Conservation (phyloP, 768 basidiomycete genomes). For the Naganishia vishniacii region DNA sequence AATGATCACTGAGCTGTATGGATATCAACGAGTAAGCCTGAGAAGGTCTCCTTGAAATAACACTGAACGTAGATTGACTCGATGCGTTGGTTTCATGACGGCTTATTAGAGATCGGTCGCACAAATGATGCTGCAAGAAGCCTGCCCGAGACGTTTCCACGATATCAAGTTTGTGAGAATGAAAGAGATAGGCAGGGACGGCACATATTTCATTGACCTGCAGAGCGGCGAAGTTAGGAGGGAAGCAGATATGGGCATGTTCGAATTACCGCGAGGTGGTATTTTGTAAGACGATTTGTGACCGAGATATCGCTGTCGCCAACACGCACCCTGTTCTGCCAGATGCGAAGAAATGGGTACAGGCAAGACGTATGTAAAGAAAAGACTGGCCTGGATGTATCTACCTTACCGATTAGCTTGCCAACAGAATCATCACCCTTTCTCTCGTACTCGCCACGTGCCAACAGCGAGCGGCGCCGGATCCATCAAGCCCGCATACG, state of each 20-base stretch:
- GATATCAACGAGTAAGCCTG: conserved; percentile 16
- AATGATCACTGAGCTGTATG: not conserved
- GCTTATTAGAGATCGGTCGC: conserved; percentile 15
- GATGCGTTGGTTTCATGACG: no score
- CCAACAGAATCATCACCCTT: conserved; percentile 38
- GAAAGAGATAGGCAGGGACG: conserved; percentile 31
- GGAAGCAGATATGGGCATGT: conserved; percentile 32
- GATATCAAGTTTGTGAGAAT: conserved; percentile 36
- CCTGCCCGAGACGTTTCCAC: not conserved
- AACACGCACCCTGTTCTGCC: not conserved
- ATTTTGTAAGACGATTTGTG: conserved; percentile 35
- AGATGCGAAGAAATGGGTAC: conserved; percentile 50
- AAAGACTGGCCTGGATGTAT: not conserved
- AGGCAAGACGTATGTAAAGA: conserved; percentile 39
- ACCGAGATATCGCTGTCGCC: not conserved
- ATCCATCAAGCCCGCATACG: conserved; percentile 27
- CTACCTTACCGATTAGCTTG: not conserved
- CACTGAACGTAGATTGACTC: no score
- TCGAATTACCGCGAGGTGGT: conserved; percentile 40
- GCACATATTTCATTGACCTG: conserved; percentile 34
- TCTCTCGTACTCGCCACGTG: conserved; percentile 40
- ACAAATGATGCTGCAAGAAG: conserved; percentile 14
- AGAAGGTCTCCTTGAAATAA: no score
- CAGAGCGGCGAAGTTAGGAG: conserved; percentile 36
- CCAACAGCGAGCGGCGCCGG: conserved; percentile 31